Evolutionary conservation across 176 grass and related monocot genomes (phyloP).

Genomic region (Hordeum vulgare): DNA sequence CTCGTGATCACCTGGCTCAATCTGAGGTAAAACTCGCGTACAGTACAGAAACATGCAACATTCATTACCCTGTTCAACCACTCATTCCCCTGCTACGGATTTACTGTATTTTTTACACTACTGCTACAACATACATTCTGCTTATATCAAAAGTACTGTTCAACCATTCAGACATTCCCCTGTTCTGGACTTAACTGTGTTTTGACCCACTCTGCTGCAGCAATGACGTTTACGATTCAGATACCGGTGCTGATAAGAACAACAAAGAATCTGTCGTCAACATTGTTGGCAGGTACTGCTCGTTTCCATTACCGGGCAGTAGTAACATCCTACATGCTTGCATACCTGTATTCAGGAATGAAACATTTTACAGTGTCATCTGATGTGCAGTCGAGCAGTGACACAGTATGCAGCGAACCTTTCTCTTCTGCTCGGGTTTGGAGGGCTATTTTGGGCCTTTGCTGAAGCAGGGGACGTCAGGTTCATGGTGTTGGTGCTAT

Average conservation of each 20-base stretch:
- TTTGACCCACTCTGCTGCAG: no score
- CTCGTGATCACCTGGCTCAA: slow-evolving; percentile 96
- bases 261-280: slow-evolving; percentile 89
- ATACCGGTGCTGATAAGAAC: slow-evolving; percentile 70
- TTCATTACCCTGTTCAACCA: no score
- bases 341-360: neutral
- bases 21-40: slow-evolving; percentile 42
- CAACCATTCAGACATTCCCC: slow-evolving; percentile 10
- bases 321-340: neutral
- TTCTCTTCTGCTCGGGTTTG: slow-evolving; percentile 63
- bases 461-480: slow-evolving; percentile 51
- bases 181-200: no score
- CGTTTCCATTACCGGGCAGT: neutral
- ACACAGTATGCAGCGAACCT: slow-evolving; percentile 52
- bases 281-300: slow-evolving; percentile 73
- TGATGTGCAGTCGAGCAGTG: slow-evolving; percentile 41
- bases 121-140: neutral
- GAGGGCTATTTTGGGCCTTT: slow-evolving; percentile 65
- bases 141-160: neutral
- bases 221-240: slow-evolving; percentile 30
- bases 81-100: no score
- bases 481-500: slow-evolving; percentile 64
- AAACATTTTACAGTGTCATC: neutral
- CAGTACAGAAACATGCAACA: no score
- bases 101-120: no score